Evolutionary conservation across 129 eudicot genomes (phyloP), one percentile per base, ranked within the genome.

Genomic region (Flaveria sonorensis): DNA sequence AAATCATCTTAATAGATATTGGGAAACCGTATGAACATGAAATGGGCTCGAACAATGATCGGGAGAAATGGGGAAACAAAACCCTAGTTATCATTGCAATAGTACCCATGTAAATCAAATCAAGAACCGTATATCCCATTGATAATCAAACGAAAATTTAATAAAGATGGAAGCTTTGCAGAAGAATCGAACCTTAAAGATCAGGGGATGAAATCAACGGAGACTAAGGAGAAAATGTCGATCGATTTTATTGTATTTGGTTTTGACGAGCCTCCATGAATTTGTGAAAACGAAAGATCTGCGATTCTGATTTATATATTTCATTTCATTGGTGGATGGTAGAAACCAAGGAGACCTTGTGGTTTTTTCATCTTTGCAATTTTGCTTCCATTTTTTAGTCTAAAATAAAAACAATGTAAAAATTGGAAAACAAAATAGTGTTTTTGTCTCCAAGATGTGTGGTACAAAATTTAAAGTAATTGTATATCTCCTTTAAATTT

Each of bases 151-250:
- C 24, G 8, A 56, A 20, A 14, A 36, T 36, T 36, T 4, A 18
- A 20, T 14, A 32, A 48, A 40, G 68, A 69, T 77, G 47, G 69
- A 77, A 24, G 60, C 7, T 77, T 65, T 50, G 55, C 56, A 51
- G 7, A 78, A 71, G 45, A 57, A 78, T 56, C 51, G 71, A 57
- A 78, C 76, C 82, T 70, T 78, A 20, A 59, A 47, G 52, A 69
- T 75, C 40, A 78, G 59, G 30, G 48, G 69, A 77, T 42, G 75
- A 24, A 45, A 77, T 77, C 81, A 69, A 43, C 51, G 65, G 32
- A 48, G 52, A 43, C 48, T 50, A 15, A 76, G 80, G 80, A 76
- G 80, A 76, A 52, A 76, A 76, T 76, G 76, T 59, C 36, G 76
- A 78, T 78, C 40, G 47, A 46, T 18, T 24, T 78, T 71, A 60